Percentiles rank a stretch among this genome's conserved stretches.
Conservation (phyloP, 306 rosid species). For the Quercus wislizeni region DNA sequence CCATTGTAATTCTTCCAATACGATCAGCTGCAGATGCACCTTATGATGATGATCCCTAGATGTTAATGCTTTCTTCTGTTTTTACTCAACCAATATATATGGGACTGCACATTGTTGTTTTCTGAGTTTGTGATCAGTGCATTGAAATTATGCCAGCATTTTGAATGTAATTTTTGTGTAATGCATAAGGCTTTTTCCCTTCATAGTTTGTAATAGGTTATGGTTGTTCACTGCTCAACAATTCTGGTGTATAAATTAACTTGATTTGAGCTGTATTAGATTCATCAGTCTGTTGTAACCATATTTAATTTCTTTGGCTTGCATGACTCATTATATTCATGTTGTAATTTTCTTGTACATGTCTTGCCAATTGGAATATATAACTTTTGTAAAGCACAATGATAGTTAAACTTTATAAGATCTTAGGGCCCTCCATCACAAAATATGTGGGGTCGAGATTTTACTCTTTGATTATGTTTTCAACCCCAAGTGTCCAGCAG, state of each 20-base stretch:
- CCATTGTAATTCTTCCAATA: constrained; percentile 45
- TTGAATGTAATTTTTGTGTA: constrained; percentile 2
- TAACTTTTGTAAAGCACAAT: neutral
- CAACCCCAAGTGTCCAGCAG: neutral
- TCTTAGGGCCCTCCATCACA: neutral
- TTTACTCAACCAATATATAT: neutral
- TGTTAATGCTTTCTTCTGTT: neutral
- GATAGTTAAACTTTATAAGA: neutral
- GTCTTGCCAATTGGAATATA: neutral
- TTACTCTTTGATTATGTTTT: neutral
- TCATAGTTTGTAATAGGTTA: neutral
- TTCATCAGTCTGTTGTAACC: neutral
- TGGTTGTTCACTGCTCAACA: constrained; percentile 4
- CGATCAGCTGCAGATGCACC: constrained; percentile 33
- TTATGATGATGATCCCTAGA: constrained; percentile 75
- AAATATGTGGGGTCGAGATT: neutral
- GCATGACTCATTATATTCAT: neutral
- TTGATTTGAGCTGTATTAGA: neutral
- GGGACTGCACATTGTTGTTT: neutral
- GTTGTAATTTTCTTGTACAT: neutral
- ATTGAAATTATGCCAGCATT: constrained; percentile 5
- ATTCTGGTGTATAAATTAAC: neutral
- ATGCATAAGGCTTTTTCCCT: neutral
- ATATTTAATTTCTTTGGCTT: neutral
- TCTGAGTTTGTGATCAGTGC: neutral